Percentiles rank a stretch among this genome's conserved stretches.
These are phyloP conservation scores for Erythrobasidium hasegawianum DNA, from an alignment of 1,284 basidiomycete species.

Conservation along the genomic window DNA sequence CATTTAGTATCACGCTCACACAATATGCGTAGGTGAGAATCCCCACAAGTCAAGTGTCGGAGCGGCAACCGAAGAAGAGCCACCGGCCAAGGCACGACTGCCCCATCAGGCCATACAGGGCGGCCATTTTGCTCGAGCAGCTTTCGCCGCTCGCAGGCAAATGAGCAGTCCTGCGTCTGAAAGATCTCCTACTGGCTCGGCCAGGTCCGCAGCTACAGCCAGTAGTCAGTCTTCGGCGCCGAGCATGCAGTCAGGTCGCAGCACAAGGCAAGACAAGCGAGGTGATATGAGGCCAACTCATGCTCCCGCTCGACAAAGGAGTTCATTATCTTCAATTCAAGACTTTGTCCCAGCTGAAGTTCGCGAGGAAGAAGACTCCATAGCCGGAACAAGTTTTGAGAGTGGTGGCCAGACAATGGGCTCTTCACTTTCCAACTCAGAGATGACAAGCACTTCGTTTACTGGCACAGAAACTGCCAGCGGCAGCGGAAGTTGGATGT, in stretches of 20 bases:
- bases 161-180: neutral
- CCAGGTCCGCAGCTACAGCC: neutral
- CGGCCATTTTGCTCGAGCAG: slow-evolving; percentile 23
- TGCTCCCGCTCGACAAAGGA: neutral
- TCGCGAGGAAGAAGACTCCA: neutral
- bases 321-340: slow-evolving; percentile 11
- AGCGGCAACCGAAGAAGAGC: no score
- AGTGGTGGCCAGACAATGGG: neutral
- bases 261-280: neutral
- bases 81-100: neutral
- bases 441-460: neutral
- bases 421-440: neutral
- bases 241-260: neutral
- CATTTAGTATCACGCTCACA: no score
- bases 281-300: neutral
- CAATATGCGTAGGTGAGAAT: no score
- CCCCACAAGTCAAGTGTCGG: no score
- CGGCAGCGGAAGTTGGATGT: neutral
- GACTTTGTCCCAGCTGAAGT: slow-evolving; percentile 27
- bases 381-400: slow-evolving; percentile 1
- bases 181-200: neutral
- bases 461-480: neutral
- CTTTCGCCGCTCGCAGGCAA: slow-evolving; percentile 18
- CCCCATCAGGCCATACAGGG: neutral
- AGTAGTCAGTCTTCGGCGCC: neutral